A percentile compares a stretch with the other conserved stretches of the same genome.
Conservation (phyloP, 2,329 filamentous ascomycete genomes). For the Mariannaea elegans region DNA sequence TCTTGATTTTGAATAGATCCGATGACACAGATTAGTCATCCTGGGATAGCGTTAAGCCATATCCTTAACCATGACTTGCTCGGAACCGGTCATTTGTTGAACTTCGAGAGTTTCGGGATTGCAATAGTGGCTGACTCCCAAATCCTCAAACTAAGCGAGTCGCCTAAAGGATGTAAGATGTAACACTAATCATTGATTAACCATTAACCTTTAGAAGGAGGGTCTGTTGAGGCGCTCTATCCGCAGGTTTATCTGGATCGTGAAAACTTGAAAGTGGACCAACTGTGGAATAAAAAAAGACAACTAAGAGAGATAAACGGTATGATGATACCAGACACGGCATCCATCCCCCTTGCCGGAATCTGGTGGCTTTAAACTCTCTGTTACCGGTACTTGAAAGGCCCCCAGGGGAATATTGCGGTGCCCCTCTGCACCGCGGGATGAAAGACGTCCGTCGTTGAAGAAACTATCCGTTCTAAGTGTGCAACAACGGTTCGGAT, state of each 20-base stretch:
- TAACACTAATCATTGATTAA: too few species aligned
- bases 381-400: too few species aligned
- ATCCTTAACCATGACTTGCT: neutral
- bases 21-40: neutral
- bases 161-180: too few species aligned
- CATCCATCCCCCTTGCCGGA: neutral
- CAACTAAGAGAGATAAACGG: constrained; percentile 20
- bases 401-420: too few species aligned
- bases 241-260: constrained; percentile 1
- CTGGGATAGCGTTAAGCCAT: constrained; percentile 2
- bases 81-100: neutral
- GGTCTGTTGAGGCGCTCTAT: neutral
- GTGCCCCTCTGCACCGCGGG: too few species aligned
- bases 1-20: neutral
- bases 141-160: neutral
- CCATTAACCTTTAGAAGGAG: neutral
- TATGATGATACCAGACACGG: too few species aligned
- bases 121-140: neutral
- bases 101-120: constrained; percentile 1
- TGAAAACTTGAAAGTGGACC: constrained; percentile 26
- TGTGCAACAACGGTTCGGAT: constrained; percentile 11
- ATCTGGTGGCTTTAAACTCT: neutral
- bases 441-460: too few species aligned
- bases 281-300: constrained; percentile 30
- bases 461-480: neutral